Percentiles rank a stretch among this genome's conserved stretches.
Evolutionary conservation across 179 eudicot species (phyloP).

Genomic region (Beta macrorhiza): DNA sequence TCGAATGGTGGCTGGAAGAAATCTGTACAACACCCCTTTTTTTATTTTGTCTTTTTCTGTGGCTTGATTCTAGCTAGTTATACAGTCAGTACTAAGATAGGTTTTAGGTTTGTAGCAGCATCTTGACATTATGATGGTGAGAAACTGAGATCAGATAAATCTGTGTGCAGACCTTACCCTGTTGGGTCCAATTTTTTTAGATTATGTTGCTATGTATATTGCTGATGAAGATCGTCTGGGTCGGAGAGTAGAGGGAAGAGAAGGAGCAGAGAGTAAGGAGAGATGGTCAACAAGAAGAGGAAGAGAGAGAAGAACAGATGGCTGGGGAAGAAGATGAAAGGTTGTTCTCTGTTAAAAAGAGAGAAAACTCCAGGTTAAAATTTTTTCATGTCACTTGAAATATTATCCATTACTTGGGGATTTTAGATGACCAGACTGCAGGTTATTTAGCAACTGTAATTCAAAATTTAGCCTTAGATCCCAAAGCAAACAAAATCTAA

Average conservation of each 20-base stretch:
- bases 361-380: not conserved
- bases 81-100: too few relatives aligned
- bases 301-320: too few relatives aligned
- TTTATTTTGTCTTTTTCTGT: not conserved
- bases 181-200: not conserved
- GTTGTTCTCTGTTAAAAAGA: too few relatives aligned
- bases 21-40: not conserved
- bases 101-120: not conserved
- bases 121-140: too few relatives aligned
- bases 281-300: too few relatives aligned
- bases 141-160: too few relatives aligned
- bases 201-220: not conserved
- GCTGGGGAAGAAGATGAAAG: too few relatives aligned
- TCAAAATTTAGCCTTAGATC: not conserved
- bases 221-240: not conserved
- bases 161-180: not conserved
- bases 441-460: too few relatives aligned
- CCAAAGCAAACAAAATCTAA: not conserved
- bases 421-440: too few relatives aligned
- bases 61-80: not conserved
- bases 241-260: not conserved
- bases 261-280: not conserved
- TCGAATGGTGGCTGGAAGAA: not conserved
- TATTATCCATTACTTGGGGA: not conserved
- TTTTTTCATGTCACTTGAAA: not conserved